phyloP scores from a whole-genome alignment of 1,284 basidiomycete genomes.

The Xerocomus nothofagi region DNA sequence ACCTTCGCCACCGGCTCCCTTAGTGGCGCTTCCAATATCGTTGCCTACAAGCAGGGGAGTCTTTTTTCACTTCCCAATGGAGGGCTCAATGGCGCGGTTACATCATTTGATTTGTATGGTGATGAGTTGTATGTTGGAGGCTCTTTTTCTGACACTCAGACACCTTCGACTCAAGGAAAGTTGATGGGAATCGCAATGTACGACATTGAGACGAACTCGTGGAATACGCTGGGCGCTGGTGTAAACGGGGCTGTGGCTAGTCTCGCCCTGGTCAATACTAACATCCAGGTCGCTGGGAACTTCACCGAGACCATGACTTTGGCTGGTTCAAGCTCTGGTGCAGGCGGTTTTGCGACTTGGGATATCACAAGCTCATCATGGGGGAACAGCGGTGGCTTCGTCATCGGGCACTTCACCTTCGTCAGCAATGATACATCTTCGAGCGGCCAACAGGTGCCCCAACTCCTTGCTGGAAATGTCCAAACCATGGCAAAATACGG shows the following conservation, averaged over 20 bases:
- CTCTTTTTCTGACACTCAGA: constrained; percentile 71
- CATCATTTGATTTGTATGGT: constrained; percentile 60
- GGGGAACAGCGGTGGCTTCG: constrained; percentile 72
- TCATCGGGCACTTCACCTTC: constrained; percentile 74
- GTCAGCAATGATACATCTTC: constrained; percentile 59
- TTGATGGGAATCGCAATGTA: constrained; percentile 76
- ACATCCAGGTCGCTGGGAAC: constrained; percentile 71
- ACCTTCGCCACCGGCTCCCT: constrained; percentile 56
- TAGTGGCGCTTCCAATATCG: constrained; percentile 67
- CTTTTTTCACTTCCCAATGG: constrained; percentile 55
- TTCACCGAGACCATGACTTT: constrained; percentile 60
- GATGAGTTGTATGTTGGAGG: constrained; percentile 83
- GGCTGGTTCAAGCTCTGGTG: constrained; percentile 39
- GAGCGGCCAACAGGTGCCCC: constrained; percentile 37
- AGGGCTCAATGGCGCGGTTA: constrained; percentile 77
- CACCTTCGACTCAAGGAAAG: constrained; percentile 50
- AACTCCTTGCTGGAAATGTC: constrained; percentile 70
- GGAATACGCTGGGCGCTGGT: constrained; percentile 74
- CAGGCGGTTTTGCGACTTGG: constrained; percentile 79
- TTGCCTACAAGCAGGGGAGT: constrained; percentile 63
- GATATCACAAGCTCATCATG: constrained; percentile 64
- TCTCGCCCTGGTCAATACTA: constrained; percentile 51
- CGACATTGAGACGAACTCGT: constrained; percentile 64
- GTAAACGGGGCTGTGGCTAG: constrained; percentile 74
- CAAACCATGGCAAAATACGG: constrained; percentile 57